Evolutionary conservation across 1,139 yeast species (phyloP).

Genomic region (Yamadazyma trypodendri): DNA sequence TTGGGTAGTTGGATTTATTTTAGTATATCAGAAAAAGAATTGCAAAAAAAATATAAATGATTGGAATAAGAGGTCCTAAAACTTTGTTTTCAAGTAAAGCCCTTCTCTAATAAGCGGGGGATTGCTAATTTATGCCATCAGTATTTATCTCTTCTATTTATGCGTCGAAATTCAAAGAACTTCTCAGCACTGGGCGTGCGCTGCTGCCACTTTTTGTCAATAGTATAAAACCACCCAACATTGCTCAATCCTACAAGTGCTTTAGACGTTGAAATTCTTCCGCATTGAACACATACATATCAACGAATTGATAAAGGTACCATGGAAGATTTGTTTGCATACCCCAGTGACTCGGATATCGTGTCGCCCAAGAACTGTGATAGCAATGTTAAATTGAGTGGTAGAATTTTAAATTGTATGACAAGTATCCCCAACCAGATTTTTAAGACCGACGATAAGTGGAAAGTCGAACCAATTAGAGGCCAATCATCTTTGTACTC

Average conservation of each 20-base stretch:
- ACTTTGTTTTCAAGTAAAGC: too few species aligned
- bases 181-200: neutral
- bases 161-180: conserved; percentile 1
- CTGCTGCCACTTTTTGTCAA: neutral
- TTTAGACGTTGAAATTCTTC: neutral
- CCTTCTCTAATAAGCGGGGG: too few species aligned
- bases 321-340: conserved; percentile 16
- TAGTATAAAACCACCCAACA: neutral
- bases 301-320: neutral
- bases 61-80: conserved; percentile 9
- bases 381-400: conserved; percentile 42
- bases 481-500: conserved; percentile 88
- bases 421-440: conserved; percentile 68
- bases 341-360: conserved; percentile 23
- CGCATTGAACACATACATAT: neutral
- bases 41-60: conserved; percentile 23
- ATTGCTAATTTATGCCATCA: too few species aligned
- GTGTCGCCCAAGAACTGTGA: conserved; percentile 30
- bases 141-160: too few species aligned
- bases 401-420: conserved; percentile 67
- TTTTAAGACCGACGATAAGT: conserved; percentile 33
- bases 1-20: conserved; percentile 34
- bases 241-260: neutral
- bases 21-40: conserved; percentile 23
- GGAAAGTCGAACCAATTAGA: conserved; percentile 64